Percentiles rank a stretch among this genome's conserved stretches.
These are phyloP conservation scores for Linum tenue DNA, from an alignment of 345 rosid genomes.

Conservation along the genomic window DNA sequence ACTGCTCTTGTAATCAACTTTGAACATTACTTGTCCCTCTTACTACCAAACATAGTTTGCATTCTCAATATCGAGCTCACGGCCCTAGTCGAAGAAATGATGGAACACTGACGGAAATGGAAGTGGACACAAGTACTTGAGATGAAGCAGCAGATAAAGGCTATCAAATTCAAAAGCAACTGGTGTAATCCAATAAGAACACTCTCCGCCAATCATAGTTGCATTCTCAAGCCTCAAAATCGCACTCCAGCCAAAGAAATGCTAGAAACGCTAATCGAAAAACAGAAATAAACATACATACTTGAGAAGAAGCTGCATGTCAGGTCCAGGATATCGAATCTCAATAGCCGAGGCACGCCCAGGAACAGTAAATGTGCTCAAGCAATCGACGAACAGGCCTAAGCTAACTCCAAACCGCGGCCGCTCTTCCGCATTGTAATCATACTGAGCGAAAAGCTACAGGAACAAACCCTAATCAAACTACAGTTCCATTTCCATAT, in stretches of 20 bases:
- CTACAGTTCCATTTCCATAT: not conserved
- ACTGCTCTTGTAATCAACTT: no score
- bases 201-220: no score
- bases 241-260: not conserved
- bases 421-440: constrained; percentile 58
- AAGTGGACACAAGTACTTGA: no score
- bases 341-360: constrained; percentile 64
- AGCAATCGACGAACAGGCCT: constrained; percentile 80
- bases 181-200: no score
- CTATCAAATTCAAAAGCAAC: no score
- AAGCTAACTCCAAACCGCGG: constrained; percentile 81
- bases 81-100: no score
- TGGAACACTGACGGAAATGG: no score
- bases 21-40: no score
- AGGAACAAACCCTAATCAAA: not conserved
- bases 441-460: constrained; percentile 65
- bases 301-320: constrained; percentile 94
- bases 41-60: no score
- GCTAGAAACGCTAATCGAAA: not conserved
- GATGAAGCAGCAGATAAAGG: no score
- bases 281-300: constrained; percentile 14
- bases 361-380: constrained; percentile 79
- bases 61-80: no score
- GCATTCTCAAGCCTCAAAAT: no score
- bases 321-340: constrained; percentile 86